Base-by-base conservation (phyloP, 441 rosid species). In the Euphorbia celastroides region DNA sequence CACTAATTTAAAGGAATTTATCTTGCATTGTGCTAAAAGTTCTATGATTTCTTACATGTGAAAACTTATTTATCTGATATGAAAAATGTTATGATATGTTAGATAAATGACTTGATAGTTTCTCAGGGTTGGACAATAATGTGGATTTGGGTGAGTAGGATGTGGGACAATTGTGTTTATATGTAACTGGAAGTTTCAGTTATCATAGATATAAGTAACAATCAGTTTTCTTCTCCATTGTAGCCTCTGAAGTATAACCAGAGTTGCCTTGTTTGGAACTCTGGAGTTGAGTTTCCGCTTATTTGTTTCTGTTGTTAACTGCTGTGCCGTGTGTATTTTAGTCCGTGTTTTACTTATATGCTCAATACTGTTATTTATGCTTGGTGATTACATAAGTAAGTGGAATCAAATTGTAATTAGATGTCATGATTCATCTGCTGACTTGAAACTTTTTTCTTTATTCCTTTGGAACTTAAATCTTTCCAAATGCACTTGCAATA, bases 401-500 rank as follows among this genome's bases (percentile, higher is more conserved):
- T 52, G n/a, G 26, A 1, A 32, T 5, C 32, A 31, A 46, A 26
- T n/a, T 62, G 41, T 31, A 17, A 16, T 27, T 52, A 31, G 58
- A 55, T 27, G 34, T 56, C 60, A 56, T 56, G 32, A 56, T 65
- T 38, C n/a, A 23, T 72, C 28, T 30, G 38, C 31, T 56, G 19
- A 27, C 13, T 65, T 38, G 28, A 38, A 13, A 7, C 8, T 31
- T 61, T 55, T 50, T 4, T 58, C 30, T 52, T 32, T 46, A 51
- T 28, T 54, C 48, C 57, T 66, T 68, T 73, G 36, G 58, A 10
- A 32, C 30, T 66, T 25, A 20, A 38, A 20, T 48, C 67, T 17
- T 65, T 63, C 61, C 30, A 11, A 13, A 20, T 67, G 46, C 51
- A 36, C 56, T 60, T 78, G 61, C 69, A 61, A 72, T 78, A 90